A percentile compares a stretch with the other conserved stretches of the same genome.
Evolutionary conservation across 169 alveolate species (phyloP).

Genomic region (Plasmodium sp.): DNA sequence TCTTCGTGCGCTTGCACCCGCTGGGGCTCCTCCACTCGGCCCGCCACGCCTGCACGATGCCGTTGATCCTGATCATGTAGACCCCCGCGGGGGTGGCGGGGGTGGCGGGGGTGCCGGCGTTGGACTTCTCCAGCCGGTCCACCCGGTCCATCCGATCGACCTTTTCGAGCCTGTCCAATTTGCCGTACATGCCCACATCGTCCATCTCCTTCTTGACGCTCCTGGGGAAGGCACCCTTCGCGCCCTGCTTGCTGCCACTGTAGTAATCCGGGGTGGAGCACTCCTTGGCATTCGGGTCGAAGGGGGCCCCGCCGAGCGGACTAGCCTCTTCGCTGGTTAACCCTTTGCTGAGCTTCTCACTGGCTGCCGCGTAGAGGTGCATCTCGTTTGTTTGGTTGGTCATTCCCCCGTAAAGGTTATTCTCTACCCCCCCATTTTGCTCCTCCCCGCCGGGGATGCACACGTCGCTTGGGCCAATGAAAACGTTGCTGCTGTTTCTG

Average conservation of each 20-base stretch:
- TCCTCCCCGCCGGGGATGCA: background rate
- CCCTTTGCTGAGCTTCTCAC: slow-evolving; percentile 1
- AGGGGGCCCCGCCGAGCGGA: background rate
- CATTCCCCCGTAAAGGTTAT: background rate
- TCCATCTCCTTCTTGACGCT: slow-evolving; percentile 34
- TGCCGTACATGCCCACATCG: slow-evolving; percentile 11
- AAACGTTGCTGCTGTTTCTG: background rate
- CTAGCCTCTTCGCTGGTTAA: slow-evolving; percentile 7
- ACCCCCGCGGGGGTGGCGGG: slow-evolving; percentile 75
- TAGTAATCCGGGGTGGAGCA: background rate
- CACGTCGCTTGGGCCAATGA: background rate
- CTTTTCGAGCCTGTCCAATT: background rate
- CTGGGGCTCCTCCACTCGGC: slow-evolving; percentile 75
- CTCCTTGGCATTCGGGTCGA: background rate
- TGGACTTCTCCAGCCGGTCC: background rate
- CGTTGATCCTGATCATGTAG: slow-evolving; percentile 57
- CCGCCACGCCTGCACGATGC: slow-evolving; percentile 74
- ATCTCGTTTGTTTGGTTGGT: background rate
- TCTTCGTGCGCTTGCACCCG: slow-evolving; percentile 60
- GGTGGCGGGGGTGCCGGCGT: background rate
- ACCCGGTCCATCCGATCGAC: background rate
- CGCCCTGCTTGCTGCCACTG: background rate
- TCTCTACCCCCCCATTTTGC: background rate
- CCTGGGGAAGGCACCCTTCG: background rate
- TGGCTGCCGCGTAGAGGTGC: background rate